Evolutionary conservation across 345 rosid species (phyloP), one percentile per base, ranked within the genome.

Genomic region (Anacardium occidentale): DNA sequence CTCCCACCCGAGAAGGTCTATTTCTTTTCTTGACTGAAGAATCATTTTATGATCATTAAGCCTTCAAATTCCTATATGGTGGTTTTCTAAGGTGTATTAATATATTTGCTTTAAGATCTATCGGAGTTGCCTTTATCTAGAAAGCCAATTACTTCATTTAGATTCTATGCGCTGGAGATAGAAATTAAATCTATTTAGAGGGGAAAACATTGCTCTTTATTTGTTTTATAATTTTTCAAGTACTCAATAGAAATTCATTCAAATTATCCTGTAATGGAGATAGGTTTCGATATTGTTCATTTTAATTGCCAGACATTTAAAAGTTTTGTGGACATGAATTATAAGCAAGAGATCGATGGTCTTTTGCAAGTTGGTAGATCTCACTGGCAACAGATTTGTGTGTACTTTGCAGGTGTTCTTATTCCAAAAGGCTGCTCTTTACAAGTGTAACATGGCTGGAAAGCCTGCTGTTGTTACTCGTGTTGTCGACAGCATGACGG

Each of bases 401-500:
- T 77, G 70, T 52, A 32, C 70, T 64, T 66, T 77, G 60, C 77
- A 94, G 98, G 97, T 94, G 82, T 94, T 94, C 80, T 88, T 94
- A 73, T 94, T 90, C 73, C 98, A 94, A 78, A 94, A 94, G 70
- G 90, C 96, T 74, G 98, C 96, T 70, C 88, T 94, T 48, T 94
- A 90, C 83, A 94, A 94, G 83, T 94, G 97, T 79, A 94, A 90
- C 86, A 94, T 94, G 98, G 90, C 91, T 66, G 98, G 98, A 72
- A 91, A 94, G 86, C 96, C 98, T 71, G 96, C 98, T 1, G 97
- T 94, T 62, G 86, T 89, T 68, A 94, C 98, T 67, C 98, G 98
- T 78, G 97, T 94, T 72, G 98, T 94, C 66, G 97, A 94, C 85
- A 91, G 96, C 81, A 94, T 94, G 98, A 94, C 97, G 50, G 92